These are phyloP conservation scores for Leonotis leonurus DNA, from an alignment of 257 asterid species.

Conservation along the genomic window DNA sequence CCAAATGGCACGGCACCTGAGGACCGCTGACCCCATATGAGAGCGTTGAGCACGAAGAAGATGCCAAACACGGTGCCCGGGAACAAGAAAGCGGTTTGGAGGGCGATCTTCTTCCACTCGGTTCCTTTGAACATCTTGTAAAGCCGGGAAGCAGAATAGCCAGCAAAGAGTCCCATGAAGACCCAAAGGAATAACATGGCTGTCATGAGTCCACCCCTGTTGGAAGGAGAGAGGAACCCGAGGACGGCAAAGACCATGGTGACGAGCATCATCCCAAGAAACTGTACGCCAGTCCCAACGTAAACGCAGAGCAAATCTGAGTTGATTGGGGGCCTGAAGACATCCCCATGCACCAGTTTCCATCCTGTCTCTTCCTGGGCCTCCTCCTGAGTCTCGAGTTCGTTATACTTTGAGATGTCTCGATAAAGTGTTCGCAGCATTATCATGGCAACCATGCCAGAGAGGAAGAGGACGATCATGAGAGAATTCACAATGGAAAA, in stretches of 20 bases:
- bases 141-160: constrained; percentile 53
- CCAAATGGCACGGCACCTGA: constrained; percentile 80
- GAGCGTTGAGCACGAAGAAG: constrained; percentile 61
- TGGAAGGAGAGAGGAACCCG: constrained; percentile 76
- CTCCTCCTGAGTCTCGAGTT: constrained; percentile 76
- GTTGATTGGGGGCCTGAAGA: constrained; percentile 59
- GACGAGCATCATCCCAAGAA: constrained; percentile 51
- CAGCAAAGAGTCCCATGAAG: constrained; percentile 72
- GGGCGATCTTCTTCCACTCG: constrained; percentile 66
- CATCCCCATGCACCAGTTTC: constrained; percentile 70
- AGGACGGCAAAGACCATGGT: constrained; percentile 67
- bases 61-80: constrained; percentile 50
- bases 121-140: constrained; percentile 74
- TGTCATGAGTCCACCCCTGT: constrained; percentile 78
- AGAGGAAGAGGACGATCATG: constrained; percentile 78
- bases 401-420: constrained; percentile 67
- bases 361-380: constrained; percentile 82
- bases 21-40: constrained; percentile 78
- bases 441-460: constrained; percentile 79
- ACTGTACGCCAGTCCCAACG: constrained; percentile 75
- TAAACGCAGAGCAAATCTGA: constrained; percentile 58
- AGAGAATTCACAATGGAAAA: constrained; percentile 70
- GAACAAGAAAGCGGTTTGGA: constrained; percentile 52
- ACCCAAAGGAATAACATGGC: constrained; percentile 79
- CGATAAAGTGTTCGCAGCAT: constrained; percentile 72